A percentile compares a stretch with the other conserved stretches of the same genome.
phyloP scores from a whole-genome alignment of 164 flowering plant genomes.

The Berberis thunbergii region DNA sequence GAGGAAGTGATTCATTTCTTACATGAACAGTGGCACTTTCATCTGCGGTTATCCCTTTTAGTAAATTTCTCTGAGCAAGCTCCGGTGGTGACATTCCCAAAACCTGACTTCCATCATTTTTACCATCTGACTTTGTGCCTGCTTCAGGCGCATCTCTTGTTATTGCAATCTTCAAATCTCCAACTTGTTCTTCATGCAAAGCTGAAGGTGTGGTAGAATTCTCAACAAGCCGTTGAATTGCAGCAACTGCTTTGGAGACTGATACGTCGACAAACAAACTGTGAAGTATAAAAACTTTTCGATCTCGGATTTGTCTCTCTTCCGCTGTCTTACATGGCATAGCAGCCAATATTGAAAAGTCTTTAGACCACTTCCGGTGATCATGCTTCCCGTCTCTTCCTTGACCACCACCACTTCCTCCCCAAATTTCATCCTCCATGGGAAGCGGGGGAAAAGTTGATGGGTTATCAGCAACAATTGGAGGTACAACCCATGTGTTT shows the following conservation, averaged over 20 bases:
- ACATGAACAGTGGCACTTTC: slow-evolving; percentile 94
- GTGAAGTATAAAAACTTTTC: slow-evolving; percentile 84
- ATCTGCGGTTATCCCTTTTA: slow-evolving; percentile 94
- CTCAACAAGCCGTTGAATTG: slow-evolving; percentile 36
- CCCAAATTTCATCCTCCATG: slow-evolving; percentile 86
- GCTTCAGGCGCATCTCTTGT: slow-evolving; percentile 65
- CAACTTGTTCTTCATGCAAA: slow-evolving; percentile 51
- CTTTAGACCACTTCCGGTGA: slow-evolving; percentile 59
- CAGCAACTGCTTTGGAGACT: slow-evolving; percentile 64
- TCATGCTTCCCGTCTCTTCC: slow-evolving; percentile 73
- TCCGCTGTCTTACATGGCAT: slow-evolving; percentile 92
- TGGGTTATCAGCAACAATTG: slow-evolving; percentile 64
- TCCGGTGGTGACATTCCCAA: slow-evolving; percentile 51
- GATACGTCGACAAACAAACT: slow-evolving; percentile 88
- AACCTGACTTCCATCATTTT: slow-evolving; percentile 66
- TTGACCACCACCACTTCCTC: slow-evolving; percentile 90
- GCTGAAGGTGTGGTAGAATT: slow-evolving; percentile 15
- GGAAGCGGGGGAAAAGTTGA: slow-evolving; percentile 69
- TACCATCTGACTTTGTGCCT: slow-evolving; percentile 56
- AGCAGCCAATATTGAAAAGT: slow-evolving; percentile 66
- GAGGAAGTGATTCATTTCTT: slow-evolving; percentile 16
- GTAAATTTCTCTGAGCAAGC: slow-evolving; percentile 65
- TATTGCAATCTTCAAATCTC: slow-evolving; percentile 60
- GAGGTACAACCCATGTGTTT: slow-evolving; percentile 94
- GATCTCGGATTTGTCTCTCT: slow-evolving; percentile 82